Conservation (phyloP, 2,329 filamentous ascomycete species). For the Volutella citrinella region DNA sequence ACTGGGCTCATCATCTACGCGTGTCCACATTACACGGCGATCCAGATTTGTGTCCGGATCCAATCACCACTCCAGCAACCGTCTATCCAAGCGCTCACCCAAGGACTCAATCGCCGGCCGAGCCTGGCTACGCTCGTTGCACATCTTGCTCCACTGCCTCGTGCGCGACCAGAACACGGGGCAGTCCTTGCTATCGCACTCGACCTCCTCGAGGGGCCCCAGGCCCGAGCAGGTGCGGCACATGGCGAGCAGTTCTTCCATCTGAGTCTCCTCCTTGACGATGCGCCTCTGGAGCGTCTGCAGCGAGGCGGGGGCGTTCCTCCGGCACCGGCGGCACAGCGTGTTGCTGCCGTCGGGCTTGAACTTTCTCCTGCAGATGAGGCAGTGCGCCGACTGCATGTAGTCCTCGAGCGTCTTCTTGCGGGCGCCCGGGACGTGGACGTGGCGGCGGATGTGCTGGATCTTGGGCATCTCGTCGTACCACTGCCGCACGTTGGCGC, state of each 20-base stretch:
- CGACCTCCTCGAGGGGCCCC: slow-evolving; percentile 71
- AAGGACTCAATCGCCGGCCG: slow-evolving; percentile 33
- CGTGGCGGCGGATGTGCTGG: slow-evolving; percentile 59
- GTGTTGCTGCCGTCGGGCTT: slow-evolving; percentile 27
- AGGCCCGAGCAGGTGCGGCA: slow-evolving; percentile 80
- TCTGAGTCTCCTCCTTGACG: slow-evolving; percentile 59
- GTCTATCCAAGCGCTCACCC: slow-evolving; percentile 22
- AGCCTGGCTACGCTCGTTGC: slow-evolving; percentile 33
- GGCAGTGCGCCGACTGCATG: slow-evolving; percentile 75
- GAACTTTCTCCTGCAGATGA: slow-evolving; percentile 58
- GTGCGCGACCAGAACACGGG: slow-evolving; percentile 82
- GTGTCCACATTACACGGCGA: too few species aligned
- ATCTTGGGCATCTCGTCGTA: slow-evolving; percentile 96
- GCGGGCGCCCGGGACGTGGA: slow-evolving; percentile 30
- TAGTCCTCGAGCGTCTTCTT: slow-evolving; percentile 91
- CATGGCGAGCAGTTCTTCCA: slow-evolving; percentile 62
- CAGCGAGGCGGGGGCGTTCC: slow-evolving; percentile 57
- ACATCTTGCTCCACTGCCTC: slow-evolving; percentile 54
- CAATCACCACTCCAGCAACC: slow-evolving; percentile 35
- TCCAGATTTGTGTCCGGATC: too few species aligned
- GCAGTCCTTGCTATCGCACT: slow-evolving; percentile 88
- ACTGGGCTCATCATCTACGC: too few species aligned
- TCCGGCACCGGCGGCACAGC: slow-evolving; percentile 58
- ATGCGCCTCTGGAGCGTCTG: slow-evolving; percentile 62
- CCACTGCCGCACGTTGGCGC: slow-evolving; percentile 86